phyloP scores from a whole-genome alignment of 306 rosid species.

The Boehmeria nivea region DNA sequence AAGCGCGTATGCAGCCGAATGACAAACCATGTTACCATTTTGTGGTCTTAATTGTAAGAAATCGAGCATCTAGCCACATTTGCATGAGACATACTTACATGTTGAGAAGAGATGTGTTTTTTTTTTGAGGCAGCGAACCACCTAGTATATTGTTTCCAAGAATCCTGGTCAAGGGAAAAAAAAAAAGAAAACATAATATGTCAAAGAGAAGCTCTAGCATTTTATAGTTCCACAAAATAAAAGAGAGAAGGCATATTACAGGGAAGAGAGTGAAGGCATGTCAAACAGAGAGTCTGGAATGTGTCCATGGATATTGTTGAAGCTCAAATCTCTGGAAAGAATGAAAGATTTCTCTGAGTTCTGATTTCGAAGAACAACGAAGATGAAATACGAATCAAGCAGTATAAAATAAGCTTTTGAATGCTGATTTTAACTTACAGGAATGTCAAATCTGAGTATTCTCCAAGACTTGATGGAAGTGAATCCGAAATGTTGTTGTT shows the following conservation, averaged over 20 bases:
- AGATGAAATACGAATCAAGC: too few relatives aligned
- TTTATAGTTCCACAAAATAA: not conserved
- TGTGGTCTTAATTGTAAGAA: too few relatives aligned
- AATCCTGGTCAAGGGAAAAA: slow-evolving; percentile 34
- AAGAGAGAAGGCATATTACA: slow-evolving; percentile 44
- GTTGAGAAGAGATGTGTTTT: slow-evolving; percentile 36
- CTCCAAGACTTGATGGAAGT: slow-evolving; percentile 59
- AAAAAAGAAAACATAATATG: not conserved
- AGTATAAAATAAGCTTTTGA: too few relatives aligned
- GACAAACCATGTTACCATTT: too few relatives aligned
- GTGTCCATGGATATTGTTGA: slow-evolving; percentile 62
- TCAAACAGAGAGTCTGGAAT: slow-evolving; percentile 57
- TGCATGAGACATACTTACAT: slow-evolving; percentile 43
- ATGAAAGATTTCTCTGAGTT: not conserved
- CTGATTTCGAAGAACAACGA: not conserved
- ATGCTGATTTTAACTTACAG: too few relatives aligned
- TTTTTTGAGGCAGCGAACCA: slow-evolving; percentile 52
- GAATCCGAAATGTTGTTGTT: slow-evolving; percentile 57
- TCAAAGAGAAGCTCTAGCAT: too few relatives aligned
- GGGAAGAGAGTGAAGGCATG: slow-evolving; percentile 41
- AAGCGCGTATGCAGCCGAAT: too few relatives aligned
- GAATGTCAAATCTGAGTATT: slow-evolving; percentile 31
- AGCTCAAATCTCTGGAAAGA: slow-evolving; percentile 70
- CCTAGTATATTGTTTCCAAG: slow-evolving; percentile 71
- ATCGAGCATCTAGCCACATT: too few relatives aligned